Conservation (phyloP, 306 rosid species). For the Begonia fuchsioides region DNA sequence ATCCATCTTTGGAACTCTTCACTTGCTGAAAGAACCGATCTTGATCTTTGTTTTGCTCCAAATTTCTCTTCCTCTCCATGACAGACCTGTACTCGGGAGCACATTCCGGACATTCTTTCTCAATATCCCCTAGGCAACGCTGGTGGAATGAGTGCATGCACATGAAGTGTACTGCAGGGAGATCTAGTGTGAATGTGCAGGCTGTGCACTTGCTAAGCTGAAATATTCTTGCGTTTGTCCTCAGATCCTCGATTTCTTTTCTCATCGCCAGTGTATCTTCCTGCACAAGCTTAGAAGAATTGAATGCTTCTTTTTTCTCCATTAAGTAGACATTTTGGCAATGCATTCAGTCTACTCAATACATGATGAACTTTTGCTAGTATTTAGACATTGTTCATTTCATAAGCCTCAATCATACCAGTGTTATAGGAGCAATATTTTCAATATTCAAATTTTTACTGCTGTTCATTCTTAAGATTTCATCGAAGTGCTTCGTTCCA, state of each 20-base stretch:
- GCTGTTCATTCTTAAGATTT: too few species aligned
- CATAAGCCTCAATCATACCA: too few species aligned
- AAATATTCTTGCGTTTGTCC: conserved; percentile 94
- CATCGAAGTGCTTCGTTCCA: too few species aligned
- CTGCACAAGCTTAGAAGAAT: too few species aligned
- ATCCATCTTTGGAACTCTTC: conserved; percentile 78
- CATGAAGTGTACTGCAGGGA: conserved; percentile 98
- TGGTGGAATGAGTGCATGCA: conserved; percentile 98
- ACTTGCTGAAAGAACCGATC: conserved; percentile 80
- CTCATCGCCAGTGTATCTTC: conserved; percentile 76
- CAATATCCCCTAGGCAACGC: conserved; percentile 93
- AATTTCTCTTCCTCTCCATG: conserved; percentile 65
- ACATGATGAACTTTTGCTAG: too few species aligned
- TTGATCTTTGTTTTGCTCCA: conserved; percentile 84
- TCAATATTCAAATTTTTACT: too few species aligned
- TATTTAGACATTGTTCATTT: too few species aligned
- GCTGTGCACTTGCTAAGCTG: conserved; percentile 98
- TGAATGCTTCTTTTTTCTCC: too few species aligned
- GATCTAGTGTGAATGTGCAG: conserved; percentile 95
- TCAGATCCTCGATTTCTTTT: conserved; percentile 84
- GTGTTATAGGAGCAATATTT: too few species aligned
- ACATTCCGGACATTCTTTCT: conserved; percentile 94
- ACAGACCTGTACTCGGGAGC: conserved; percentile 93
- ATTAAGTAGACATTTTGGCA: too few species aligned
- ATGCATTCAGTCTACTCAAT: too few species aligned